A percentile compares a stretch with the other conserved stretches of the same genome.
Evolutionary conservation across 768 basidiomycete genomes (phyloP).

Genomic region (Agrocybe praecox): DNA sequence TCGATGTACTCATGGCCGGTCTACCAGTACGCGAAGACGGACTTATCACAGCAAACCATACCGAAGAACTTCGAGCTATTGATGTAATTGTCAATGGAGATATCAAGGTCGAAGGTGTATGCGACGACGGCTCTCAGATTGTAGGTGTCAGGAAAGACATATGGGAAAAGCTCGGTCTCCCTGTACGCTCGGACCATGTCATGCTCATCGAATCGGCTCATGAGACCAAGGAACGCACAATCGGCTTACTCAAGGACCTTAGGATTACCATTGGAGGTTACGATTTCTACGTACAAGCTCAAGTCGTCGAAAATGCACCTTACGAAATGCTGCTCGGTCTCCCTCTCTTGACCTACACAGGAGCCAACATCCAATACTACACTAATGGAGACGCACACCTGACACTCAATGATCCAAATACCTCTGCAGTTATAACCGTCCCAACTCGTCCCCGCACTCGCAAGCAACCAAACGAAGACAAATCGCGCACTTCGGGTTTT

Average conservation of each 20-base stretch:
- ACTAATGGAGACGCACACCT: background rate
- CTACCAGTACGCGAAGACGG: background rate
- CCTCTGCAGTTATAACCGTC: constrained; percentile 7
- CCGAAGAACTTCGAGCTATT: constrained; percentile 14
- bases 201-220: constrained; percentile 25
- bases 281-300: background rate
- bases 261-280: background rate
- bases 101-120: constrained; percentile 9
- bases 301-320: background rate
- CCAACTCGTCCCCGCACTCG: constrained; percentile 1
- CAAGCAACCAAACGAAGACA: background rate
- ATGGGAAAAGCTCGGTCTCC: constrained; percentile 17
- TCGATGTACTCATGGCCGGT: background rate
- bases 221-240: constrained; percentile 5
- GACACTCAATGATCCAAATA: constrained; percentile 18
- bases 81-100: constrained; percentile 6
- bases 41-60: constrained; percentile 12
- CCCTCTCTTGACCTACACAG: background rate
- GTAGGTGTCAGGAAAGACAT: constrained; percentile 7
- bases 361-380: background rate
- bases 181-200: constrained; percentile 9
- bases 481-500: constrained; percentile 5
- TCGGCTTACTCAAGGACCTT: constrained; percentile 14
- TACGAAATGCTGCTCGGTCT: background rate
- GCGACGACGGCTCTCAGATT: constrained; percentile 21